phyloP scores from a whole-genome alignment of 192 early-diverging fungal genomes.

The Phycomyces blakesleeanus region DNA sequence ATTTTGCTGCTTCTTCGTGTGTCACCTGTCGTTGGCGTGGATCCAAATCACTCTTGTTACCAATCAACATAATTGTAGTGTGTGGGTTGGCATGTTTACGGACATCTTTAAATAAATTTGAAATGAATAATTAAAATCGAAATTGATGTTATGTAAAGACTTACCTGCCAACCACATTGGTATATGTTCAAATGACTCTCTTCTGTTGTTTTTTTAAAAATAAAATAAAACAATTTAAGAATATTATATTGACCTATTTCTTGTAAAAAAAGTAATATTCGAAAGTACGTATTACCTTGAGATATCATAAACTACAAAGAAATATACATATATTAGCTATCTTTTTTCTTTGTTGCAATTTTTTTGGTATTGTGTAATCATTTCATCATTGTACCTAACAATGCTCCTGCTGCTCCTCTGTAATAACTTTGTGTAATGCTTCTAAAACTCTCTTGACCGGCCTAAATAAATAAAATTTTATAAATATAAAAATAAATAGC shows the following conservation, averaged over 20 bases:
- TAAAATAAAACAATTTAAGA: neutral
- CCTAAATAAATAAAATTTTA: constrained; percentile 25
- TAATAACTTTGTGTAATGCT: constrained; percentile 86
- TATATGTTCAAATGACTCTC: constrained; percentile 75
- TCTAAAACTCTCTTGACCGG: constrained; percentile 82
- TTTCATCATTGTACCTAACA: constrained; percentile 55
- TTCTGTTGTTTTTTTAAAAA: constrained; percentile 21
- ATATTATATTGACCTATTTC: neutral
- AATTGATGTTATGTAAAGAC: neutral
- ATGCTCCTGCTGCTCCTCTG: constrained; percentile 73
- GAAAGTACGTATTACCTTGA: constrained; percentile 53
- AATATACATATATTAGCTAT: no score
- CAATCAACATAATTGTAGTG: constrained; percentile 86
- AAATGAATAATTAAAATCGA: neutral
- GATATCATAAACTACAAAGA: constrained; percentile 69
- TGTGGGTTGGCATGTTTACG: constrained; percentile 86
- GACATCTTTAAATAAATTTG: constrained; percentile 50
- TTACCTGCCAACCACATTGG: constrained; percentile 69
- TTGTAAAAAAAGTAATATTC: no score
- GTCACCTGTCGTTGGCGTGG: constrained; percentile 70
- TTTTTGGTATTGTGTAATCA: no score
- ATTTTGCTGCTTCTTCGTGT: constrained; percentile 81
- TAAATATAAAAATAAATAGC: constrained; percentile 2
- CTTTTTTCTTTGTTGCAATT: no score
- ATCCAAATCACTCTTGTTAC: constrained; percentile 91